These are phyloP conservation scores for Meredithiella fracta DNA, from an alignment of 2,329 filamentous ascomycete genomes.

Conservation along the genomic window DNA sequence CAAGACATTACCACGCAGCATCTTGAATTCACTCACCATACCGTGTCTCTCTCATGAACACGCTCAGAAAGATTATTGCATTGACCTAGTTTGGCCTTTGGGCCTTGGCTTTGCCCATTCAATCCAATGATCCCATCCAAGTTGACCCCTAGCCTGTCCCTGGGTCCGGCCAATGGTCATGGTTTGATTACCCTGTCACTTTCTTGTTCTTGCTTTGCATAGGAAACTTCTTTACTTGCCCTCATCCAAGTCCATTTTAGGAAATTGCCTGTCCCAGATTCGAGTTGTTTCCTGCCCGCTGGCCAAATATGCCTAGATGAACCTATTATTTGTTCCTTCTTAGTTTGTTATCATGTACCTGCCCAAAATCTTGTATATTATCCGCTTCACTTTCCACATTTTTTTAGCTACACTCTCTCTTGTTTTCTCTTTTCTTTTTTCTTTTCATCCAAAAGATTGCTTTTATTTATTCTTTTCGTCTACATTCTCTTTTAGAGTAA, in stretches of 20 bases:
- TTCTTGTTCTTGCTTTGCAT: neutral
- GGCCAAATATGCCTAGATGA: neutral
- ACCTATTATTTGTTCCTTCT: neutral
- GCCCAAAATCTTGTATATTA: neutral
- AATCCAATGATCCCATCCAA: neutral
- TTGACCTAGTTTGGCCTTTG: neutral
- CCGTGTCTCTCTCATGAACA: neutral
- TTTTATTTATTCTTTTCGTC: neutral
- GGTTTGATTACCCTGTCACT: neutral
- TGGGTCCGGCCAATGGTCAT: neutral
- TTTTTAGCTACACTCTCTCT: neutral
- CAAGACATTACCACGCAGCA: too few species aligned
- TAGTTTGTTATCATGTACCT: neutral
- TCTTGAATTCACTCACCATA: neutral
- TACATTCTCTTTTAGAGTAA: neutral
- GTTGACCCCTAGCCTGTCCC: neutral
- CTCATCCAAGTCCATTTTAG: neutral
- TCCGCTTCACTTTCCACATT: neutral
- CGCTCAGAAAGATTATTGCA: neutral
- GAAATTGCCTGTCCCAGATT: constrained; percentile 1
- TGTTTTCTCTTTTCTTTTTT: neutral
- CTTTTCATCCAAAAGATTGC: neutral
- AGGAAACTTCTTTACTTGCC: neutral
- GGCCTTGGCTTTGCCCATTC: neutral
- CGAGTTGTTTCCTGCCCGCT: neutral